Evolutionary conservation across 352 stramenopile species (phyloP).

Genomic region (Albugo candida): DNA sequence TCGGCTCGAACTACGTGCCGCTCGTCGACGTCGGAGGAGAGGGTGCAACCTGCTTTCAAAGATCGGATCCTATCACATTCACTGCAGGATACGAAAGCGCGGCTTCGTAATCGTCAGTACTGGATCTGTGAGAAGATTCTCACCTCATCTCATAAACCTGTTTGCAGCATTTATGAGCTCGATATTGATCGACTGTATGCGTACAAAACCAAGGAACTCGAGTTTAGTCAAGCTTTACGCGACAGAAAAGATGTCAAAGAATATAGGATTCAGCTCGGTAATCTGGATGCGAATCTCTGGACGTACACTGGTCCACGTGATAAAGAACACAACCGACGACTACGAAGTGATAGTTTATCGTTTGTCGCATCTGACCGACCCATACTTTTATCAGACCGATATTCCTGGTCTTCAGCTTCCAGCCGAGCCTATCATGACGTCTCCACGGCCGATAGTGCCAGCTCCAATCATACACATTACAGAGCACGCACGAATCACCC

Average conservation of each 20-base stretch:
- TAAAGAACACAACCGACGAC: neutral
- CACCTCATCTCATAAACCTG: constrained; percentile 49
- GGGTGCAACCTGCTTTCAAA: neutral
- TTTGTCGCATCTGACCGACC: neutral
- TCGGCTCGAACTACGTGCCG: constrained; percentile 3
- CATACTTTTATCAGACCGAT: too few species aligned
- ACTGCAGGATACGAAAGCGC: constrained; percentile 33
- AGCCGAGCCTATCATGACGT: neutral
- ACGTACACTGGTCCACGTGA: constrained; percentile 16
- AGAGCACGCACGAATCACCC: neutral
- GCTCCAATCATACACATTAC: neutral
- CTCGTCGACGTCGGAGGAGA: too few species aligned
- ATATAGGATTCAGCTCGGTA: constrained; percentile 51
- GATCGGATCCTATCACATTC: constrained; percentile 29
- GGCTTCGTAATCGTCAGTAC: constrained; percentile 32
- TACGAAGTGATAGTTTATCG: neutral
- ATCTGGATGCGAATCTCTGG: constrained; percentile 63
- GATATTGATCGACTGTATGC: constrained; percentile 57
- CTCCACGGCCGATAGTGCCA: neutral
- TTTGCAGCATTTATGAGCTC: constrained; percentile 51
- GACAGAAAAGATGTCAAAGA: constrained; percentile 44
- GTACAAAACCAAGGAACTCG: constrained; percentile 38
- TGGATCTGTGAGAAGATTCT: constrained; percentile 45
- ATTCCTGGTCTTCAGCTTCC: neutral
- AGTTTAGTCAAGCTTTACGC: constrained; percentile 17